Conservation (phyloP, 306 rosid species). For the Trifolium pratense region DNA sequence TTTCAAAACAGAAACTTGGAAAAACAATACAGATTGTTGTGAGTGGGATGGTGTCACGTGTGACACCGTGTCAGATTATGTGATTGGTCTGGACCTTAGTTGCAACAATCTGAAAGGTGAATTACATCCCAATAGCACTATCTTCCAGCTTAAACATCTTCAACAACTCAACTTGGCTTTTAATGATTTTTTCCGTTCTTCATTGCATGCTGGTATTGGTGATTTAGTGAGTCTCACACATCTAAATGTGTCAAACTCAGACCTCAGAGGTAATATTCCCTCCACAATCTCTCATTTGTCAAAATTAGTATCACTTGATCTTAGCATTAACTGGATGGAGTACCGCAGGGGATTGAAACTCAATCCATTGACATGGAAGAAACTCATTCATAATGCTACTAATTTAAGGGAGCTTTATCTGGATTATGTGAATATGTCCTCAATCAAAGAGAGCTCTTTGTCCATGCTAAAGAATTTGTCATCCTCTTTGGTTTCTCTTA, state of each 20-base stretch:
- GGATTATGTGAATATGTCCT: not conserved
- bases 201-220: too few relatives aligned
- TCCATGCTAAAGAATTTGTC: not conserved
- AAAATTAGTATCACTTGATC: too few relatives aligned
- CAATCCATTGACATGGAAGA: too few relatives aligned
- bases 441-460: not conserved
- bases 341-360: too few relatives aligned
- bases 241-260: too few relatives aligned
- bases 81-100: not conserved
- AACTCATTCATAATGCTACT: too few relatives aligned
- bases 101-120: not conserved
- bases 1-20: not conserved
- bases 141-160: not conserved
- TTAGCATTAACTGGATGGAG: too few relatives aligned
- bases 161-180: too few relatives aligned
- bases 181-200: too few relatives aligned
- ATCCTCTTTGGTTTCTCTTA: constrained; percentile 28
- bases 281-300: too few relatives aligned
- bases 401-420: not conserved
- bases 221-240: too few relatives aligned
- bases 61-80: not conserved
- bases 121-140: not conserved
- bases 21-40: not conserved
- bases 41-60: not conserved
- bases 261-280: too few relatives aligned